Conservation (phyloP, 768 basidiomycete genomes). For the Mycena sanguinolenta region DNA sequence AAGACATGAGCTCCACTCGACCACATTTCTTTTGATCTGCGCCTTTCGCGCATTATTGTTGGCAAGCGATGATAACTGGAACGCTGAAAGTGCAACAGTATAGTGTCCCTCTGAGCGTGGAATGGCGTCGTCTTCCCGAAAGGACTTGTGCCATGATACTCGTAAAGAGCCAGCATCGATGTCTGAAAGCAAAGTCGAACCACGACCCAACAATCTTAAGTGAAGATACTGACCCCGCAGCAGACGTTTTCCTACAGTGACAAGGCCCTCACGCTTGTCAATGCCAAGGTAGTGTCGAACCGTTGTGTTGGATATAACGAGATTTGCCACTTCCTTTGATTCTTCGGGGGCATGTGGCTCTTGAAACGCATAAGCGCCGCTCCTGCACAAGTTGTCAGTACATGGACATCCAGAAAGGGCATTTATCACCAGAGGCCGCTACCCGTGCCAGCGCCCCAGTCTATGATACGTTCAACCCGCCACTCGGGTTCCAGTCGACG, state of each 20-base stretch:
- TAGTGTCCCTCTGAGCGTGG: constrained; percentile 58
- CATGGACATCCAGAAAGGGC: constrained; percentile 7
- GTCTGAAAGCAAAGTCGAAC: constrained; percentile 48
- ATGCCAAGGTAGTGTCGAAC: constrained; percentile 78
- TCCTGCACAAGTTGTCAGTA: constrained; percentile 23
- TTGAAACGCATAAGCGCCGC: constrained; percentile 83
- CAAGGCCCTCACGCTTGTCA: constrained; percentile 82
- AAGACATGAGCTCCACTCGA: constrained; percentile 89
- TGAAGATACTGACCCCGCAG: constrained; percentile 59
- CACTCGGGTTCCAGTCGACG: constrained; percentile 74
- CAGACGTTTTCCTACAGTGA: constrained; percentile 75
- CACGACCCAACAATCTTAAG: not conserved
- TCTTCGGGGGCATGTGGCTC: constrained; percentile 40
- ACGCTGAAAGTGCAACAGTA: constrained; percentile 86
- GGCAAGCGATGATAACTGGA: constrained; percentile 82
- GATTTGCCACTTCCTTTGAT: constrained; percentile 46
- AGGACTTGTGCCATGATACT: constrained; percentile 69
- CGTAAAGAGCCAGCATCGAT: constrained; percentile 59
- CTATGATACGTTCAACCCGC: constrained; percentile 73
- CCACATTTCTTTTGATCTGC: constrained; percentile 90
- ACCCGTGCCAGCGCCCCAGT: constrained; percentile 89
- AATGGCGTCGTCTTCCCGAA: constrained; percentile 62
- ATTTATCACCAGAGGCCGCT: constrained; percentile 82
- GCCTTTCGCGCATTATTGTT: constrained; percentile 71
- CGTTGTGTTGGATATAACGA: constrained; percentile 61